Conservation (phyloP, 2,329 filamentous ascomycete species). For the Exophiala sp. region DNA sequence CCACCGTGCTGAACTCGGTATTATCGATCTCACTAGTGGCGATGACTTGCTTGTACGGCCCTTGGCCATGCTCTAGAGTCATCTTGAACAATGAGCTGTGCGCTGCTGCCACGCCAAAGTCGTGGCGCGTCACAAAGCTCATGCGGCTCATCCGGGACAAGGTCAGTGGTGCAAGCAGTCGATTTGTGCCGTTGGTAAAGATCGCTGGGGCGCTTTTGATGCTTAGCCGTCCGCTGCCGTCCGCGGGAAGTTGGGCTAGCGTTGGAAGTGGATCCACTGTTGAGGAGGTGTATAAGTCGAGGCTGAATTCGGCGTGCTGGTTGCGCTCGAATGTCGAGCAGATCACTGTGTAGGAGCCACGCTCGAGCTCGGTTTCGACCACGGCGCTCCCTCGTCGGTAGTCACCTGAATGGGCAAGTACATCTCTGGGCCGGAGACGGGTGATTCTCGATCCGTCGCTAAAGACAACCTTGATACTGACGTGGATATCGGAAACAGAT, state of each 20-base stretch:
- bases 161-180: conserved; percentile 49
- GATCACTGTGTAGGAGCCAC: conserved; percentile 58
- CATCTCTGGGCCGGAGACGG: conserved; percentile 63
- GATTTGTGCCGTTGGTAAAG: conserved; percentile 48
- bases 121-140: conserved; percentile 50
- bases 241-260: conserved; percentile 52
- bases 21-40: conserved; percentile 49
- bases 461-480: conserved; percentile 64
- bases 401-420: conserved; percentile 78
- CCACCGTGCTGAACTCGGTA: conserved; percentile 68
- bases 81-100: conserved; percentile 55
- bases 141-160: conserved; percentile 55
- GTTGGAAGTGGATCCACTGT: conserved; percentile 31
- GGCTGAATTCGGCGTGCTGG: conserved; percentile 63
- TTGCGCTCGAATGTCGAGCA: conserved; percentile 28
- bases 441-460: conserved; percentile 60
- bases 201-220: conserved; percentile 51
- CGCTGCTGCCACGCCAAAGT: conserved; percentile 21
- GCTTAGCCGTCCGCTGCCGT: conserved; percentile 68
- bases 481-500: conserved; percentile 65
- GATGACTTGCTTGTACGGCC: conserved; percentile 60
- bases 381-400: conserved; percentile 76
- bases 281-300: conserved; percentile 56
- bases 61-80: conserved; percentile 66
- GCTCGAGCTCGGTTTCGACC: conserved; percentile 58